Percentiles rank a stretch among this genome's conserved stretches.
Evolutionary conservation across 305 asterid species (phyloP).

Genomic region (Stenogyne calaminthoides): DNA sequence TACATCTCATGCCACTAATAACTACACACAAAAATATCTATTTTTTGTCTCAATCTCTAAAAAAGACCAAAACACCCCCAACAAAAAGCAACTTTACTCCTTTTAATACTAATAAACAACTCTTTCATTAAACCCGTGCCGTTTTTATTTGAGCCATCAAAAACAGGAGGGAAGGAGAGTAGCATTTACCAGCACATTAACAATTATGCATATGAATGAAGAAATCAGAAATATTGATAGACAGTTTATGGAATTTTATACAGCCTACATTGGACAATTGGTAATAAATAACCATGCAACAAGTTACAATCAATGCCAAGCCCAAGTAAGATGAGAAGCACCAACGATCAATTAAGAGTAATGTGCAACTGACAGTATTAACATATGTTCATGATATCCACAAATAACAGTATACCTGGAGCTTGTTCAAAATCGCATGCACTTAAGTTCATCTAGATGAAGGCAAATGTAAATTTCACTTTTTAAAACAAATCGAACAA

Average conservation of each 20-base stretch:
- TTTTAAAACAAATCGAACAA: conserved; percentile 13
- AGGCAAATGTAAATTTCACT: conserved; percentile 13
- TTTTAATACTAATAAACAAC: too few species aligned
- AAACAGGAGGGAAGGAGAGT: too few species aligned
- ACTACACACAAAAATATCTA: too few species aligned
- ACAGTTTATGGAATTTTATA: not conserved
- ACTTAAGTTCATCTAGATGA: conserved; percentile 10
- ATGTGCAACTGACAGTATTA: not conserved
- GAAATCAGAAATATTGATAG: not conserved
- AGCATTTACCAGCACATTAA: not conserved
- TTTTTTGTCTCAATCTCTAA: too few species aligned
- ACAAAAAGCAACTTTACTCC: too few species aligned
- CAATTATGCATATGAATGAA: not conserved
- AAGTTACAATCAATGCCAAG: not conserved
- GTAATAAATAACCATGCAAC: conserved; percentile 11
- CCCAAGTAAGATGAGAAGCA: conserved; percentile 9
- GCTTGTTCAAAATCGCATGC: conserved; percentile 15
- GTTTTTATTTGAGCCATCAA: too few species aligned
- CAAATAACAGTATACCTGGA: conserved; percentile 12
- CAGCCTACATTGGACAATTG: not conserved
- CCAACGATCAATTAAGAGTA: conserved; percentile 1
- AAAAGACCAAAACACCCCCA: too few species aligned
- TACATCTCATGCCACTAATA: too few species aligned
- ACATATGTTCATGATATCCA: not conserved
- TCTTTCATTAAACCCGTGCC: too few species aligned